A percentile compares a stretch with the other conserved stretches of the same genome.
These are phyloP conservation scores for Sclerotinia sclerotiorum DNA, from an alignment of 2,329 filamentous ascomycete species.

Conservation along the genomic window DNA sequence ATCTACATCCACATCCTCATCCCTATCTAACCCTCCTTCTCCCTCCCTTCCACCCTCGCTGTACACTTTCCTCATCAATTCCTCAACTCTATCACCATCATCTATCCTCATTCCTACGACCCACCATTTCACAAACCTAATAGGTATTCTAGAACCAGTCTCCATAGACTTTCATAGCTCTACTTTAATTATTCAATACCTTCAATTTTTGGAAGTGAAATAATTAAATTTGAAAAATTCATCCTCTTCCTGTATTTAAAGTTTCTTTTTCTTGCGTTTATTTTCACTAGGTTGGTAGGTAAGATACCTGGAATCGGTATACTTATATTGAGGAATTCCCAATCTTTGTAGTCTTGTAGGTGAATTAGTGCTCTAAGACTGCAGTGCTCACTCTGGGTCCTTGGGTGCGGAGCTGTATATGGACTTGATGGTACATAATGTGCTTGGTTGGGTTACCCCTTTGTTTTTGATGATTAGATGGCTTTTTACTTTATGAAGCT, in stretches of 20 bases:
- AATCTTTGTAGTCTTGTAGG: background rate
- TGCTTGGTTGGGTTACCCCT: background rate
- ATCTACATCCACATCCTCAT: no score
- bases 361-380: background rate
- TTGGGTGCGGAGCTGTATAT: background rate
- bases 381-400: background rate
- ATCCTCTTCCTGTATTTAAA: background rate
- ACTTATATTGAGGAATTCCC: no score
- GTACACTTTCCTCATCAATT: no score
- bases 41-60: no score
- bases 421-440: background rate
- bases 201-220: no score
- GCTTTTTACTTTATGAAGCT: background rate
- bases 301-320: no score
- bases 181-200: no score
- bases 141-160: background rate
- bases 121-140: background rate
- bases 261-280: background rate
- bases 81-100: no score
- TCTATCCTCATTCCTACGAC: no score
- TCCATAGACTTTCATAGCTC: background rate
- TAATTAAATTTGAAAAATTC: background rate
- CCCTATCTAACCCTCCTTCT: no score
- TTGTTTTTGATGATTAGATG: background rate
- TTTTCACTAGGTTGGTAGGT: no score